phyloP scores from a whole-genome alignment of 768 basidiomycete genomes.

The Lentinula lateritia region DNA sequence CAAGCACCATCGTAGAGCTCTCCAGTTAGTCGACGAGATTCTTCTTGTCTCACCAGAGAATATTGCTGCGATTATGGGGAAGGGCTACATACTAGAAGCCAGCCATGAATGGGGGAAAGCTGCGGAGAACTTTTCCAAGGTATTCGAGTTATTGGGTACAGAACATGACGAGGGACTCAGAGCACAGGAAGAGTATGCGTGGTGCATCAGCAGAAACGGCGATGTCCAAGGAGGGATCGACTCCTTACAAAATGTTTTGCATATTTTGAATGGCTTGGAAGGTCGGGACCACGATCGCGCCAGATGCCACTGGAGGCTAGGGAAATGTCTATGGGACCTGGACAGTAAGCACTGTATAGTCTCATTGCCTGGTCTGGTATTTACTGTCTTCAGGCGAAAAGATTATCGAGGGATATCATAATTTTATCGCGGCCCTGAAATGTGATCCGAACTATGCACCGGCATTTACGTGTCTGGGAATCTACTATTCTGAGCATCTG shows the following conservation, averaged over 20 bases:
- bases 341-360: conserved; percentile 46
- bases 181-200: conserved; percentile 77
- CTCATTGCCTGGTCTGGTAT: neutral
- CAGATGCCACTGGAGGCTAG: conserved; percentile 81
- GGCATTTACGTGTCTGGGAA: conserved; percentile 88
- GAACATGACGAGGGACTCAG: conserved; percentile 46
- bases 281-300: conserved; percentile 58
- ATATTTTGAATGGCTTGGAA: conserved; percentile 37
- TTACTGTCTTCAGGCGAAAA: conserved; percentile 30
- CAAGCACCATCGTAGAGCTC: conserved; percentile 80
- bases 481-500: conserved; percentile 74
- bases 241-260: conserved; percentile 43
- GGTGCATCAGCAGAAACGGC: conserved; percentile 66
- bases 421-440: conserved; percentile 78
- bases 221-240: conserved; percentile 39
- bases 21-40: conserved; percentile 67
- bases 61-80: conserved; percentile 61
- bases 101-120: conserved; percentile 68
- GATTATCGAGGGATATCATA: conserved; percentile 65
- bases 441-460: conserved; percentile 74
- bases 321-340: conserved; percentile 67
- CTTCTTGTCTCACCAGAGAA: conserved; percentile 60
- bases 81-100: conserved; percentile 67
- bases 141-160: conserved; percentile 41
- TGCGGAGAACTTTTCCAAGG: conserved; percentile 51